phyloP scores from a whole-genome alignment of 129 eudicot species.

The Flaveria bidentis region DNA sequence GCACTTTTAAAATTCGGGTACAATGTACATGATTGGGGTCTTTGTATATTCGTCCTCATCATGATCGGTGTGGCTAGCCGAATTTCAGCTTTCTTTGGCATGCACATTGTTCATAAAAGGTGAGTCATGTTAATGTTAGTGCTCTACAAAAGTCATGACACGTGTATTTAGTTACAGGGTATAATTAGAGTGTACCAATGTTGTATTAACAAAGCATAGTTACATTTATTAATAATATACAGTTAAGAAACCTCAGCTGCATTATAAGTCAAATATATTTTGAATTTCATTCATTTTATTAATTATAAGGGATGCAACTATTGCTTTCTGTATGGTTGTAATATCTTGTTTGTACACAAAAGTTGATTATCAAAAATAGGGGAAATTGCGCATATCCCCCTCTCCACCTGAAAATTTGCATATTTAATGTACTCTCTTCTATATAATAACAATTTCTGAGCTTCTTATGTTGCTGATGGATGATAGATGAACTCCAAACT shows the following conservation, averaged over 20 bases:
- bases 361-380: background rate
- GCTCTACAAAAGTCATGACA: background rate
- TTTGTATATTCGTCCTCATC: conserved; percentile 52
- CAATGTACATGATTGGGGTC: conserved; percentile 58
- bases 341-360: conserved; percentile 11
- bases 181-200: background rate
- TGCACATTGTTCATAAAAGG: conserved; percentile 58
- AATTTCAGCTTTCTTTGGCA: conserved; percentile 58
- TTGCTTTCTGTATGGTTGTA: conserved; percentile 20
- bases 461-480: conserved; percentile 10
- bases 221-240: conserved; percentile 19
- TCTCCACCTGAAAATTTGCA: no score
- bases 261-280: conserved; percentile 2
- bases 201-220: conserved; percentile 22
- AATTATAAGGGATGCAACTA: background rate
- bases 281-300: conserved; percentile 22
- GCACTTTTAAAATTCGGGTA: conserved; percentile 53
- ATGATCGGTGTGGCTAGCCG: conserved; percentile 56
- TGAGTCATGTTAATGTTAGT: conserved; percentile 32
- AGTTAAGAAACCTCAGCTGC: background rate
- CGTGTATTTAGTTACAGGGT: background rate
- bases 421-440: background rate
- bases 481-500: conserved; percentile 20
- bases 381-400: no score
- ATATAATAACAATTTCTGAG: background rate